phyloP scores from a whole-genome alignment of 495 filamentous ascomycete species.

The Aspergillus cristatus region DNA sequence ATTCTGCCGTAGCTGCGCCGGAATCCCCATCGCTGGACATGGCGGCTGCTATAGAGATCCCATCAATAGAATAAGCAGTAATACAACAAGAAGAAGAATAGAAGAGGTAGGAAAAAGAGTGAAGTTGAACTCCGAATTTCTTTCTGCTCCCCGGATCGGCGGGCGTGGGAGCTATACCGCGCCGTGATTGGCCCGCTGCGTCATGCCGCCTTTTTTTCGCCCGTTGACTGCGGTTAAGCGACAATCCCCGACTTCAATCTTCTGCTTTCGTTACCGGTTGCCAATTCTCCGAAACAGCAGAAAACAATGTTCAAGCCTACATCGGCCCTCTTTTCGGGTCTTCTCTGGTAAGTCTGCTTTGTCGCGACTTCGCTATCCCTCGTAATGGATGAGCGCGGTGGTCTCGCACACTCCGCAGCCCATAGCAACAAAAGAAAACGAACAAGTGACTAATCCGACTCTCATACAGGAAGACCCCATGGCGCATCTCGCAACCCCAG shows the following conservation, averaged over 20 bases:
- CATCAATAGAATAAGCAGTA: constrained; percentile 14
- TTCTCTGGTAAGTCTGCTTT: constrained; percentile 58
- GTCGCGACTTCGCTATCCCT: background rate
- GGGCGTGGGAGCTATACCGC: constrained; percentile 7
- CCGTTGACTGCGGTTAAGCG: constrained; percentile 12
- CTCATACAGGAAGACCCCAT: constrained; percentile 82
- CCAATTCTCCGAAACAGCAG: background rate
- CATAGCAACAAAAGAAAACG: too few species aligned
- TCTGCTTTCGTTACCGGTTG: constrained; percentile 3
- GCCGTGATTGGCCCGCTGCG: constrained; percentile 8
- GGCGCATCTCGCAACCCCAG: constrained; percentile 83
- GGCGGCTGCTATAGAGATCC: constrained; percentile 14
- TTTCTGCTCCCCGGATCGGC: constrained; percentile 1
- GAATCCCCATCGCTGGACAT: constrained; percentile 29
- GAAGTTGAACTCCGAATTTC: background rate
- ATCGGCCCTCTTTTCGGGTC: constrained; percentile 64
- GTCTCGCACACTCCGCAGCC: too few species aligned
- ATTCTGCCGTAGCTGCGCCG: constrained; percentile 32
- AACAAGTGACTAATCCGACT: background rate
- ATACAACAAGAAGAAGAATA: constrained; percentile 3
- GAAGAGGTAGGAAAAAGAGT: background rate
- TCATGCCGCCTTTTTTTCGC: constrained; percentile 3
- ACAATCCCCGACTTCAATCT: constrained; percentile 13
- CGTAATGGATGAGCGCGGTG: too few species aligned
- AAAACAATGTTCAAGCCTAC: constrained; percentile 60